Base-by-base conservation (phyloP, 169 alveolate species). In the Cystoisospora suis region DNA sequence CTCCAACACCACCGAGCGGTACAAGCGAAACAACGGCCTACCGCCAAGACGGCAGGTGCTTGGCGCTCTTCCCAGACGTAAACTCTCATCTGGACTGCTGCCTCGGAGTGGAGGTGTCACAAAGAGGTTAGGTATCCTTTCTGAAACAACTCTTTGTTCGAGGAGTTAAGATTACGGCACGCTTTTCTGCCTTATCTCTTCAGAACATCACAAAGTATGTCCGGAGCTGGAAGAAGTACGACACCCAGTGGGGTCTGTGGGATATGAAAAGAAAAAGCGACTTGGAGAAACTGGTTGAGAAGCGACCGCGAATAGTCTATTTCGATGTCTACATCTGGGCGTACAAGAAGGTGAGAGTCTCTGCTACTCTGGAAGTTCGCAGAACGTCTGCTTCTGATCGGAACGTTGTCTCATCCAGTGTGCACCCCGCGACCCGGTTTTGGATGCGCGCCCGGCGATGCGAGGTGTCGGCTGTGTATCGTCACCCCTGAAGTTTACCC, bases 221-320 rank as follows among this genome's bases (percentile, higher is more conserved):
- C 80, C 91, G 93, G 58, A 89, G 88, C 91, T 94, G 95, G 95
- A 92, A 93, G 83, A 90, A 93, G 53, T 94, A 94, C 80, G 96
- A 94, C 61, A 93, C 89, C 40, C 94, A 89, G 27, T 94, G 95
- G 95, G 89, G 90, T 44, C 81, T 94, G 85, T 94, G 96, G 96
- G 94, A 92, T 81, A 89, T 91, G 40, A 92, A 94, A 65, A 77
- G 93, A 80, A 90, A 87, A 49, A 86, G 88, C 34, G 93, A 94
- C 47, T 70, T 92, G 90, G 96, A 94, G 87, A 90, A 83, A 47
- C 90, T 87, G n/a, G 77, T 80, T 29, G 93, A 90, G 77, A 91
- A 89, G 80, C 77, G 90, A 27, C 94, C 93, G 4, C 70, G 91
- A 46, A 79, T 92, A 58, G 93, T 89, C 46, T 93, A 89, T 87